phyloP scores from a whole-genome alignment of 805 yeast species.

The Cyberlindnera americana region DNA sequence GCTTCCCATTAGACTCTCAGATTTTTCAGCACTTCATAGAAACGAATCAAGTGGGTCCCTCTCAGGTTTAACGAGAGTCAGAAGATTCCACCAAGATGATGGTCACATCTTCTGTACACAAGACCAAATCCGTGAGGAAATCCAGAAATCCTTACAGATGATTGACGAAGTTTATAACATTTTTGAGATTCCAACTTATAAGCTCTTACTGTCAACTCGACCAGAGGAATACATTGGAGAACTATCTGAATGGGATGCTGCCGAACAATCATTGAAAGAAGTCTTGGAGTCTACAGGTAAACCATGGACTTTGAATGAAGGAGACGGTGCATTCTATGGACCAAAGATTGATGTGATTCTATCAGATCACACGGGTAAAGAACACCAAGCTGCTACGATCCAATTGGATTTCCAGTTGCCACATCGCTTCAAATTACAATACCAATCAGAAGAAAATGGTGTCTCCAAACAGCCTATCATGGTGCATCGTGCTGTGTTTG shows the following conservation, averaged over 20 bases:
- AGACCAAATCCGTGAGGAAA: conserved; percentile 74
- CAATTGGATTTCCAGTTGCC: conserved; percentile 96
- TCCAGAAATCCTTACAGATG: conserved; percentile 64
- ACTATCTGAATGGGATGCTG: conserved; percentile 71
- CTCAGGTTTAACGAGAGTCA: conserved; percentile 86
- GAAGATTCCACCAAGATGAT: conserved; percentile 97
- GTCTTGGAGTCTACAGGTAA: conserved; percentile 56
- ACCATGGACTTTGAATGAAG: conserved; percentile 71
- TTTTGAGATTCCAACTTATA: conserved; percentile 40
- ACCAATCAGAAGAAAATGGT: conserved; percentile 49
- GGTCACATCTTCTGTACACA: conserved; percentile 91
- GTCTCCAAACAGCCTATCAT: conserved; percentile 73
- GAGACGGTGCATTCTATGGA: conserved; percentile 97
- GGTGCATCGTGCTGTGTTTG: conserved; percentile 94
- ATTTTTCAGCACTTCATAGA: conserved; percentile 88
- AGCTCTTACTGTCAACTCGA: conserved; percentile 76
- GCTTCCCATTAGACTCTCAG: conserved; percentile 80
- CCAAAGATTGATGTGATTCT: conserved; percentile 90
- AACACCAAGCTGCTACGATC: conserved; percentile 92
- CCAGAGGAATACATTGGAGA: conserved; percentile 83
- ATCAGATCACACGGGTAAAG: conserved; percentile 73
- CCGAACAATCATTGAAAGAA: conserved; percentile 62
- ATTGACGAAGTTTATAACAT: conserved; percentile 74
- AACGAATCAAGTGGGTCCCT: conserved; percentile 95
- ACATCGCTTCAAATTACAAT: conserved; percentile 70